These are phyloP conservation scores for Prunus armeniaca DNA, from an alignment of 306 rosid species.

Conservation along the genomic window DNA sequence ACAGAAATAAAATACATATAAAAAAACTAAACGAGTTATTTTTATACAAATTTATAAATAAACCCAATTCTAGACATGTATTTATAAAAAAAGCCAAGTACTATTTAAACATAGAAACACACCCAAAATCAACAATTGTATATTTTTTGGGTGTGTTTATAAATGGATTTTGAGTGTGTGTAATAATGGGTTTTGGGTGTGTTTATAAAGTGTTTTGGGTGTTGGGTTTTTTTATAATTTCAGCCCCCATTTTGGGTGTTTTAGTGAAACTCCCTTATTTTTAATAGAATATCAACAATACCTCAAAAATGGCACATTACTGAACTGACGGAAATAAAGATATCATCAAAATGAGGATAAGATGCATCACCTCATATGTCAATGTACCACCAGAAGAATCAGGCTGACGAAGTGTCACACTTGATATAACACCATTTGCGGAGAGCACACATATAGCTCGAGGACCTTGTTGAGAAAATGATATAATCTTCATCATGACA, in stretches of 20 bases:
- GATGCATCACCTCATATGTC: slow-evolving; percentile 70
- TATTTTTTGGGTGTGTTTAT: too few relatives aligned
- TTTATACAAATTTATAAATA: too few relatives aligned
- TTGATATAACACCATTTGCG: slow-evolving; percentile 88
- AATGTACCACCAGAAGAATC: slow-evolving; percentile 80
- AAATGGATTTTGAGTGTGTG: too few relatives aligned
- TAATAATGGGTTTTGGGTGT: too few relatives aligned
- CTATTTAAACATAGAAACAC: too few relatives aligned
- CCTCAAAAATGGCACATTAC: neutral
- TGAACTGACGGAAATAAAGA: neutral
- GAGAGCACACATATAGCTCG: slow-evolving; percentile 88
- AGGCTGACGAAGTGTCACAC: slow-evolving; percentile 96
- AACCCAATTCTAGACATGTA: too few relatives aligned
- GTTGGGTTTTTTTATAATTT: too few relatives aligned
- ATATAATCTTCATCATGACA: slow-evolving; percentile 92
- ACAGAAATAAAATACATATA: neutral
- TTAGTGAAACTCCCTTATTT: too few relatives aligned
- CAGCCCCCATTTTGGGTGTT: too few relatives aligned
- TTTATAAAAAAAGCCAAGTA: too few relatives aligned
- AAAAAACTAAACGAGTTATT: neutral
- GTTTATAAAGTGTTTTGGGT: too few relatives aligned
- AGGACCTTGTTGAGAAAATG: slow-evolving; percentile 98
- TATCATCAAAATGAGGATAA: neutral
- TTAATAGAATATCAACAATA: neutral
- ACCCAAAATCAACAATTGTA: too few relatives aligned